These are phyloP conservation scores for Goffeauzyma gilvescens DNA, from an alignment of 768 basidiomycete species.

Conservation along the genomic window DNA sequence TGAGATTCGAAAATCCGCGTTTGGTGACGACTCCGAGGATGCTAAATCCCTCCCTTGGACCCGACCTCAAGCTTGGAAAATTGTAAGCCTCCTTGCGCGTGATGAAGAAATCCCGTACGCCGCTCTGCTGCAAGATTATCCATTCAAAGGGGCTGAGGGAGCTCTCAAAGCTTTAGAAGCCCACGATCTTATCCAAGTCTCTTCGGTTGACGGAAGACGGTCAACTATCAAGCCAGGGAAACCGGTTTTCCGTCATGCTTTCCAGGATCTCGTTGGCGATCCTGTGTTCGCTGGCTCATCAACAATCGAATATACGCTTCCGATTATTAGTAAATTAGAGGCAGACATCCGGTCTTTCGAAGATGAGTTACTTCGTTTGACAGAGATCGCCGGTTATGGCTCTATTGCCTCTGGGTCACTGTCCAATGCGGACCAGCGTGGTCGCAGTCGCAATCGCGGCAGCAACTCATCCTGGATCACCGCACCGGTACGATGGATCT, in stretches of 20 bases:
- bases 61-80: slow-evolving; percentile 67
- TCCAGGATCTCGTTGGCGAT: slow-evolving; percentile 60
- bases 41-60: slow-evolving; percentile 67
- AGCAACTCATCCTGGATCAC: not conserved
- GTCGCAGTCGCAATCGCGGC: slow-evolving; percentile 6
- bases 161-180: slow-evolving; percentile 70
- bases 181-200: slow-evolving; percentile 59
- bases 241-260: slow-evolving; percentile 72
- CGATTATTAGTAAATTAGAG: slow-evolving; percentile 39
- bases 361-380: slow-evolving; percentile 50
- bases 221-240: slow-evolving; percentile 71
- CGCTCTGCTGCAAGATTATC: slow-evolving; percentile 58
- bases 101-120: slow-evolving; percentile 58
- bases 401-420: slow-evolving; percentile 35
- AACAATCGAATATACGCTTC: slow-evolving; percentile 57
- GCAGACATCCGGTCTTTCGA: slow-evolving; percentile 52
- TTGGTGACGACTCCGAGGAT: slow-evolving; percentile 81
- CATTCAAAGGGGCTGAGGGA: slow-evolving; percentile 78
- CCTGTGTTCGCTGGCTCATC: slow-evolving; percentile 59
- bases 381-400: slow-evolving; percentile 40
- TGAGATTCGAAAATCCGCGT: slow-evolving; percentile 74
- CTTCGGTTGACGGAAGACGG: slow-evolving; percentile 64
- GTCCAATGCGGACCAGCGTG: slow-evolving; percentile 27
- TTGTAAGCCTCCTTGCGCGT: slow-evolving; percentile 50
- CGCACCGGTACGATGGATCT: not conserved